These are phyloP conservation scores for Diaporthe citriasiana DNA, from an alignment of 2,329 filamentous ascomycete species.

Conservation along the genomic window DNA sequence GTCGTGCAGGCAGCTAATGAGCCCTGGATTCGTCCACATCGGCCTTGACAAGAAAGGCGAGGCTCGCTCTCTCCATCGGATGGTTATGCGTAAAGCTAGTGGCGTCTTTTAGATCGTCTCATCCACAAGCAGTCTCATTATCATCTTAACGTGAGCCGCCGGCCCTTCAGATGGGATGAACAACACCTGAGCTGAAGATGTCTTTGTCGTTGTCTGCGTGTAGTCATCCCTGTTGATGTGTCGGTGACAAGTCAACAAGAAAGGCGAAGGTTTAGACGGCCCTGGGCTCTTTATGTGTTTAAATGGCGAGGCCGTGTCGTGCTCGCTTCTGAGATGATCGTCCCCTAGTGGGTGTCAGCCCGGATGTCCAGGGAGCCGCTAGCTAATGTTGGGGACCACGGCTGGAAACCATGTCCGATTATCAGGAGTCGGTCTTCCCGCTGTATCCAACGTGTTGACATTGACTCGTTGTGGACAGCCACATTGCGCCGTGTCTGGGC, in stretches of 20 bases:
- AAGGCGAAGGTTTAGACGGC: rapidly evolving
- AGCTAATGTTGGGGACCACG: neutral
- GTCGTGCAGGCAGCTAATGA: neutral
- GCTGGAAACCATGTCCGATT: neutral
- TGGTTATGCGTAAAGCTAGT: neutral
- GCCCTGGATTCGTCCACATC: too few relatives aligned
- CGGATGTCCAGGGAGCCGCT: neutral
- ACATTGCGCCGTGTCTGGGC: neutral
- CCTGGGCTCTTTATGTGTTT: neutral
- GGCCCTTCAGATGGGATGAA: neutral
- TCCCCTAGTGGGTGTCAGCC: neutral
- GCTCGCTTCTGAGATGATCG: neutral
- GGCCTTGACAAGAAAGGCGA: neutral
- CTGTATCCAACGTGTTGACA: neutral
- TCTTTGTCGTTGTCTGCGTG: neutral
- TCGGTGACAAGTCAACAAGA: too few relatives aligned
- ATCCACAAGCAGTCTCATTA: neutral
- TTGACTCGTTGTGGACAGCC: neutral
- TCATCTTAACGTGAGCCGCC: conserved; percentile 13
- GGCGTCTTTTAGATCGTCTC: neutral
- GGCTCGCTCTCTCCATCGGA: neutral
- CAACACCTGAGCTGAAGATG: neutral
- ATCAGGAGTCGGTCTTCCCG: neutral
- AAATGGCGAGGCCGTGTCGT: neutral
- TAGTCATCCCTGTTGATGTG: neutral